Percentiles rank a stretch among this genome's conserved stretches.
Conservation (phyloP, 192 early-diverging fungal genomes). For the Pilobolus umbonatus region DNA sequence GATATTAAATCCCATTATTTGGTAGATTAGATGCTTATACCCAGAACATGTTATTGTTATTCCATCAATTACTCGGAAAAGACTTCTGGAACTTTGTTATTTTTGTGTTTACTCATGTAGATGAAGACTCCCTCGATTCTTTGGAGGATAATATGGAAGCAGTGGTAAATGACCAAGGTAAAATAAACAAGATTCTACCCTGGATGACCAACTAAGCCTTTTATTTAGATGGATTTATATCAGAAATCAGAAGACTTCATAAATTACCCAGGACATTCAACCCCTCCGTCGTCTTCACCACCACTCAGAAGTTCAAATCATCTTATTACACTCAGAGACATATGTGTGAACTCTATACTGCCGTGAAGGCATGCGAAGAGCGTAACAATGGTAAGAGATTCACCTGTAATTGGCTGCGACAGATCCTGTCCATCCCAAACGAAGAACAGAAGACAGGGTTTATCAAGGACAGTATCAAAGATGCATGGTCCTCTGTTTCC, state of each 20-base stretch:
- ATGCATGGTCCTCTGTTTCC: slow-evolving; percentile 22
- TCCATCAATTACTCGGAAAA: slow-evolving; percentile 41
- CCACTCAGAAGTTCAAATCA: slow-evolving; percentile 39
- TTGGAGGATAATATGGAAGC: slow-evolving; percentile 44
- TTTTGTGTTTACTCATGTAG: slow-evolving; percentile 51
- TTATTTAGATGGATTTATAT: slow-evolving; percentile 41
- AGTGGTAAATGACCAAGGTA: slow-evolving; percentile 33
- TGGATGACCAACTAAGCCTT: no score
- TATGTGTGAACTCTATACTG: slow-evolving; percentile 42
- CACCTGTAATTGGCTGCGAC: slow-evolving; percentile 43
- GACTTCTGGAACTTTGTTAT: slow-evolving; percentile 53
- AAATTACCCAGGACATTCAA: slow-evolving; percentile 32
- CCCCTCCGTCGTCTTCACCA: slow-evolving; percentile 43
- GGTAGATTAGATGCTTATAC: slow-evolving; percentile 48
- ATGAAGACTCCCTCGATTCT: slow-evolving; percentile 42
- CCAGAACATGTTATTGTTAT: slow-evolving; percentile 46
- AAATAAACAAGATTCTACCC: neutral
- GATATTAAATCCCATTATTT: neutral
- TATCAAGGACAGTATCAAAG: slow-evolving; percentile 40
- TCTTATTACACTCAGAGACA: slow-evolving; percentile 42
- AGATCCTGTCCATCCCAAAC: slow-evolving; percentile 35
- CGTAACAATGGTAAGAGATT: slow-evolving; percentile 38
- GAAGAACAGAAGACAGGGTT: slow-evolving; percentile 41
- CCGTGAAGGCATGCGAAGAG: slow-evolving; percentile 36
- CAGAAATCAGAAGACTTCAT: slow-evolving; percentile 42